Evolutionary conservation across 345 rosid species (phyloP).

Genomic region (Populus deltoides): DNA sequence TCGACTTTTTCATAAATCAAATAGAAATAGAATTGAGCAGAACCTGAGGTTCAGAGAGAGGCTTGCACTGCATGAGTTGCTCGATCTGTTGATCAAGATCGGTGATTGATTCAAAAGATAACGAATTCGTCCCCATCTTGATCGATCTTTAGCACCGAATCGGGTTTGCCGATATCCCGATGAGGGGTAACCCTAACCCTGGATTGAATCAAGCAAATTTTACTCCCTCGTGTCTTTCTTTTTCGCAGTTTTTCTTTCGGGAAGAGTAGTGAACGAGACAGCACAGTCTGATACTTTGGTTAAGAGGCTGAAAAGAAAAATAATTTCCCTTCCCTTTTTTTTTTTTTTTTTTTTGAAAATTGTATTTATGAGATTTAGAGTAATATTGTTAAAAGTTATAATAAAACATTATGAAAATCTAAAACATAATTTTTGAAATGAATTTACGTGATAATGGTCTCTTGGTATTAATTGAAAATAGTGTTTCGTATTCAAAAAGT

Average conservation of each 20-base stretch:
- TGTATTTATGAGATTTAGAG: too few species aligned
- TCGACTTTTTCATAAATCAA: neutral
- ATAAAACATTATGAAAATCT: too few species aligned
- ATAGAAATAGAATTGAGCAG: neutral
- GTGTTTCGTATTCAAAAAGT: too few species aligned
- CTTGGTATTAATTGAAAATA: too few species aligned
- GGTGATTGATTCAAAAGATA: conserved; percentile 39
- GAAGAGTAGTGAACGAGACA: neutral
- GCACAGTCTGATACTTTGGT: neutral
- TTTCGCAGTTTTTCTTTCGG: neutral
- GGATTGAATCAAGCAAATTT: neutral
- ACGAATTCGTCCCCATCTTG: conserved; percentile 42
- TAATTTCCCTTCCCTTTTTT: too few species aligned
- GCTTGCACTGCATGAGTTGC: conserved; percentile 66
- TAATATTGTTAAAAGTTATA: too few species aligned
- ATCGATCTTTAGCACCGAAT: neutral
- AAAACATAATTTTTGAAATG: too few species aligned
- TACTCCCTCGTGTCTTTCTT: neutral
- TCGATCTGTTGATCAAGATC: conserved; percentile 53
- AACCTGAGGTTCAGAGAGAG: conserved; percentile 39
- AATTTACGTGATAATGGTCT: too few species aligned
- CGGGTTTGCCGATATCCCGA: neutral
- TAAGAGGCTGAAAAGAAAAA: too few species aligned
- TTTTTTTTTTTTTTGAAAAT: too few species aligned
- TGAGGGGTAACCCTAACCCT: neutral